These are phyloP conservation scores for Macadamia tetraphylla DNA, from an alignment of 164 flowering plant genomes.

Conservation along the genomic window DNA sequence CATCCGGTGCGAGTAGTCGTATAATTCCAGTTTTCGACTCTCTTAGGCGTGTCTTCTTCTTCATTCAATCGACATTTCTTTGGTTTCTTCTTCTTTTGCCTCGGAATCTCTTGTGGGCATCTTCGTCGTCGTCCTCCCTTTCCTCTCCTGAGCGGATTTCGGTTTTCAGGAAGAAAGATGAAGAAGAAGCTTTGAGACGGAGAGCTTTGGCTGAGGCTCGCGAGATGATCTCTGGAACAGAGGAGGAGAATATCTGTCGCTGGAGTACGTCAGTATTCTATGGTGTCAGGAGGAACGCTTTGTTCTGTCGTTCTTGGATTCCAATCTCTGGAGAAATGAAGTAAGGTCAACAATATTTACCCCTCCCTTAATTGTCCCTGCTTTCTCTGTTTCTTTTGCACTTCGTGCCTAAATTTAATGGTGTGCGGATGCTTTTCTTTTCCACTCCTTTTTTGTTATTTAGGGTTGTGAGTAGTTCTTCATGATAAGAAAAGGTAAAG, in stretches of 20 bases:
- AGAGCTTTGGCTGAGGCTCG: slow-evolving; percentile 70
- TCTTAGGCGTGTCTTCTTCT: slow-evolving; percentile 31
- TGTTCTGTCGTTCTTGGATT: slow-evolving; percentile 84
- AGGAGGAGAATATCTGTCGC: slow-evolving; percentile 28
- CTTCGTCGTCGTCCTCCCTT: slow-evolving; percentile 16
- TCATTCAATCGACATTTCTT: slow-evolving; percentile 55
- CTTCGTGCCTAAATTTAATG: neutral
- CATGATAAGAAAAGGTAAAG: no score
- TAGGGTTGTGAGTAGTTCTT: neutral
- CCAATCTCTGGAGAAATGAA: slow-evolving; percentile 56
- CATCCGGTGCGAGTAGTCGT: slow-evolving; percentile 92
- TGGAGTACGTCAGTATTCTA: slow-evolving; percentile 53
- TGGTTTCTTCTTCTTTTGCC: slow-evolving; percentile 47
- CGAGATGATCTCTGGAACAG: slow-evolving; percentile 31
- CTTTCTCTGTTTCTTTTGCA: neutral
- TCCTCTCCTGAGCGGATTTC: slow-evolving; percentile 22
- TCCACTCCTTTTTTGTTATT: neutral
- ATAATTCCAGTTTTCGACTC: slow-evolving; percentile 67
- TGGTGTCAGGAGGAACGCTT: slow-evolving; percentile 57
- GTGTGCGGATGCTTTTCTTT: neutral
- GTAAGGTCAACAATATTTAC: slow-evolving; percentile 29
- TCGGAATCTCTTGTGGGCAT: slow-evolving; percentile 24
- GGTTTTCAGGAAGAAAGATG: slow-evolving; percentile 40
- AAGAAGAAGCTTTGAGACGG: slow-evolving; percentile 61
- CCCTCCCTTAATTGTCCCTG: neutral